Evolutionary conservation across 108 stramenopile species (phyloP).

Genomic region (Thalassiosira profunda): DNA sequence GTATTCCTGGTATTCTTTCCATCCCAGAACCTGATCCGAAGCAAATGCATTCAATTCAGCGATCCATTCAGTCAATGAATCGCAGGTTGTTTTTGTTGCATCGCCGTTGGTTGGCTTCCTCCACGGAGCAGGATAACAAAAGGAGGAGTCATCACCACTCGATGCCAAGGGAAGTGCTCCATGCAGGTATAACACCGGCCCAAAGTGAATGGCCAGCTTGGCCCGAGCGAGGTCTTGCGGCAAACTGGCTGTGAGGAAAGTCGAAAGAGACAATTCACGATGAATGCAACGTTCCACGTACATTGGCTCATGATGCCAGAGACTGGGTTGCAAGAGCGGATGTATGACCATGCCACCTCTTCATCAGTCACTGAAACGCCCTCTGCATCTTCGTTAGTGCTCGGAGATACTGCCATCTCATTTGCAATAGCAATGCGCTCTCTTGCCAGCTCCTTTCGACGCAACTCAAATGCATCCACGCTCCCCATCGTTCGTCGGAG

Average conservation of each 20-base stretch:
- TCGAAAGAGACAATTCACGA: not conserved
- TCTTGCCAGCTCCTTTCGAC: slow-evolving; percentile 61
- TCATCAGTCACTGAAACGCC: slow-evolving; percentile 39
- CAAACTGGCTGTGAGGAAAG: not conserved
- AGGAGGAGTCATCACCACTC: slow-evolving; percentile 30
- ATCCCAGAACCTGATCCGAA: slow-evolving; percentile 48
- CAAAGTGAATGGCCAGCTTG: slow-evolving; percentile 56
- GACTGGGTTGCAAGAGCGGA: slow-evolving; percentile 63
- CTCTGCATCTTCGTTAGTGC: not conserved
- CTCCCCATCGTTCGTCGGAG: slow-evolving; percentile 82
- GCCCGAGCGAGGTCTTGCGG: slow-evolving; percentile 51
- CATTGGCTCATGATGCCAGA: slow-evolving; percentile 75
- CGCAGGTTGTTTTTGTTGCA: slow-evolving; percentile 9
- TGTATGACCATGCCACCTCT: slow-evolving; percentile 79
- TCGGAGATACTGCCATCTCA: slow-evolving; percentile 6
- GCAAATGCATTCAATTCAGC: slow-evolving; percentile 63
- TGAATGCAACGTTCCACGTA: not conserved
- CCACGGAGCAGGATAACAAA: slow-evolving; percentile 79
- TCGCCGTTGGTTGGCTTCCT: slow-evolving; percentile 20
- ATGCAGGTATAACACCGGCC: slow-evolving; percentile 72
- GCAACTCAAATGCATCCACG: slow-evolving; percentile 80
- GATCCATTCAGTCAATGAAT: slow-evolving; percentile 63
- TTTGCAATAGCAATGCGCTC: slow-evolving; percentile 37
- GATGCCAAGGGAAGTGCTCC: slow-evolving; percentile 72
- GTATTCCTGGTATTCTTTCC: slow-evolving; percentile 50